A percentile compares a stretch with the other conserved stretches of the same genome.
Evolutionary conservation across 495 filamentous ascomycete genomes (phyloP).

Genomic region (Lasiosphaeris hirsuta): DNA sequence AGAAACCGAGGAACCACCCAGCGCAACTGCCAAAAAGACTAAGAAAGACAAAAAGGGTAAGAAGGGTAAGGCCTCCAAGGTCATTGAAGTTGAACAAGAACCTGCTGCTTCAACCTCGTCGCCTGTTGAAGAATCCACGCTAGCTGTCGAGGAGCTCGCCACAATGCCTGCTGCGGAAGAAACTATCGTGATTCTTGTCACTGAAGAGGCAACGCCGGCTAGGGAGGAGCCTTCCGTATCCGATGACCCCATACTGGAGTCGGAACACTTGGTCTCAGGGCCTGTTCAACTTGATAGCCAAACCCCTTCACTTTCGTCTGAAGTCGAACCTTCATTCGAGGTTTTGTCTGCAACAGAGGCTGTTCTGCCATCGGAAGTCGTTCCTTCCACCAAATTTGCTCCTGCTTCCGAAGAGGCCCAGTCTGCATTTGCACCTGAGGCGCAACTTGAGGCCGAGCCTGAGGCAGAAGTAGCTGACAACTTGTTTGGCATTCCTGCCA

Average conservation of each 20-base stretch:
- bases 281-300: background rate
- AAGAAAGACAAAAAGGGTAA: slow-evolving; percentile 35
- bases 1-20: background rate
- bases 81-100: slow-evolving; percentile 7
- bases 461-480: background rate
- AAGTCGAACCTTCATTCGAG: background rate
- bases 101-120: slow-evolving; percentile 12
- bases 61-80: slow-evolving; percentile 4
- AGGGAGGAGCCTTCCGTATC: no score
- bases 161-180: background rate
- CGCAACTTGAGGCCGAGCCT: background rate
- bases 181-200: background rate
- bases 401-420: slow-evolving; percentile 2
- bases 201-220: background rate
- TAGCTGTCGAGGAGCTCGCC: background rate
- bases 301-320: background rate
- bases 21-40: slow-evolving; percentile 23
- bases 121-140: slow-evolving; percentile 4
- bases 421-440: slow-evolving; percentile 9
- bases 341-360: background rate
- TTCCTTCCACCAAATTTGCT: background rate
- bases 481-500: slow-evolving; percentile 4
- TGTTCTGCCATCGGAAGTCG: background rate
- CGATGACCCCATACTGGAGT: no score
- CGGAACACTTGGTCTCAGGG: no score